Evolutionary conservation across 495 filamentous ascomycete species (phyloP).

Genomic region (Alectoria sarmentosa): DNA sequence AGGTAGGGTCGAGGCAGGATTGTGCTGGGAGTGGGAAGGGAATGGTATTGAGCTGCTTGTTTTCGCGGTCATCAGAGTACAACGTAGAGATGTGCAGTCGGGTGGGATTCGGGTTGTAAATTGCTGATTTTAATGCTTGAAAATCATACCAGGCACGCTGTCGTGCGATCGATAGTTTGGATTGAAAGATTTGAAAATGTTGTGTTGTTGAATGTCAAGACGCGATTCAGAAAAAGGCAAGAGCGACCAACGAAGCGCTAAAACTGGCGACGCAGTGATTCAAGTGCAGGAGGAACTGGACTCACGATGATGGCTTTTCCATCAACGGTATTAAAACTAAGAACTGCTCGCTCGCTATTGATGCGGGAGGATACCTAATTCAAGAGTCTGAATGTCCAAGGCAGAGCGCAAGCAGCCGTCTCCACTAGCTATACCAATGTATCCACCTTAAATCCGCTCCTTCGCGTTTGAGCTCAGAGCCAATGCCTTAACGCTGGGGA

Average conservation of each 20-base stretch:
- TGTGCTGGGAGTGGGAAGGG: neutral
- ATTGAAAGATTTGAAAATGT: neutral
- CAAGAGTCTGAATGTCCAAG: neutral
- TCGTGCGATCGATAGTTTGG: neutral
- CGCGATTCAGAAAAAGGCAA: neutral
- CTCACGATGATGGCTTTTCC: neutral
- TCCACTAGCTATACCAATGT: neutral
- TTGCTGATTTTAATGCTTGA: neutral
- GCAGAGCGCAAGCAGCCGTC: neutral
- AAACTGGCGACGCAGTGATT: neutral
- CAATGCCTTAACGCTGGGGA: constrained; percentile 17
- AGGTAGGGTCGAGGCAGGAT: neutral
- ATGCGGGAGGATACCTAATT: neutral
- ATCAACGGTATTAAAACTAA: neutral
- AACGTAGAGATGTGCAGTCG: neutral
- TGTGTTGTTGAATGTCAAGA: neutral
- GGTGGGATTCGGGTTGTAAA: neutral
- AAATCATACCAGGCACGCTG: neutral
- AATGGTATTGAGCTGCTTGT: neutral
- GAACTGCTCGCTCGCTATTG: neutral
- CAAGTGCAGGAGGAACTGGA: neutral
- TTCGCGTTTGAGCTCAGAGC: constrained; percentile 11
- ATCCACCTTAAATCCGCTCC: neutral
- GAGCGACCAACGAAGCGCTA: neutral
- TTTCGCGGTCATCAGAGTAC: neutral